Percentiles rank a stretch among this genome's conserved stretches.
phyloP scores from a whole-genome alignment of 2,329 filamentous ascomycete genomes.

The Tolypocladium sp. region DNA sequence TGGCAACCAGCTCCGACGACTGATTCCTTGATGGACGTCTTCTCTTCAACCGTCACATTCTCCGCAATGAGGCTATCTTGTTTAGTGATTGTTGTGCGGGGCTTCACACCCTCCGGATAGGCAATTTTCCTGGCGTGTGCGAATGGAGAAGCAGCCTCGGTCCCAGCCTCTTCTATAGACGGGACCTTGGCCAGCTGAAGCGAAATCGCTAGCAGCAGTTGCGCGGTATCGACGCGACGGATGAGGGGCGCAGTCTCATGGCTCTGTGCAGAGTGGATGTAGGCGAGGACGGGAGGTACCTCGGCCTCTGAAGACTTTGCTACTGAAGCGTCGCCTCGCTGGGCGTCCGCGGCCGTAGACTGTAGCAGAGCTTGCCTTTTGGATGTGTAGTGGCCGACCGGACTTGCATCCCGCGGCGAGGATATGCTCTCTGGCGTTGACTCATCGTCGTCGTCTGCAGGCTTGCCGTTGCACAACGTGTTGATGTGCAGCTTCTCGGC shows the following conservation, averaged over 20 bases:
- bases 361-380: background rate
- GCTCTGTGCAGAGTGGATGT: conserved; percentile 57
- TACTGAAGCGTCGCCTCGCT: background rate
- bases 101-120: conserved; percentile 72
- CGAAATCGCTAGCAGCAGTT: conserved; percentile 71
- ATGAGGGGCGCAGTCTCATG: conserved; percentile 52
- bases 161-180: conserved; percentile 55
- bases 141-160: conserved; percentile 56
- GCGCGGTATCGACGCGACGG: conserved; percentile 79
- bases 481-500: conserved; percentile 67
- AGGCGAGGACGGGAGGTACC: conserved; percentile 70
- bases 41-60: conserved; percentile 83
- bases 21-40: conserved; percentile 83
- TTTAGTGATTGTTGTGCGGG: conserved; percentile 71
- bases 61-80: conserved; percentile 77
- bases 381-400: conserved; percentile 8
- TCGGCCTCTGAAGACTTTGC: conserved; percentile 9
- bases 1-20: conserved; percentile 83
- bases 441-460: conserved; percentile 27
- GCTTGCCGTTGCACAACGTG: conserved; percentile 42
- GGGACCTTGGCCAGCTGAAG: conserved; percentile 78
- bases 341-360: background rate
- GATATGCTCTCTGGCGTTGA: conserved; percentile 17
- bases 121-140: conserved; percentile 73
- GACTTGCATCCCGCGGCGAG: conserved; percentile 15